Evolutionary conservation across 2,329 filamentous ascomycete genomes (phyloP).

Genomic region (Phyllosticta citribraziliensis): DNA sequence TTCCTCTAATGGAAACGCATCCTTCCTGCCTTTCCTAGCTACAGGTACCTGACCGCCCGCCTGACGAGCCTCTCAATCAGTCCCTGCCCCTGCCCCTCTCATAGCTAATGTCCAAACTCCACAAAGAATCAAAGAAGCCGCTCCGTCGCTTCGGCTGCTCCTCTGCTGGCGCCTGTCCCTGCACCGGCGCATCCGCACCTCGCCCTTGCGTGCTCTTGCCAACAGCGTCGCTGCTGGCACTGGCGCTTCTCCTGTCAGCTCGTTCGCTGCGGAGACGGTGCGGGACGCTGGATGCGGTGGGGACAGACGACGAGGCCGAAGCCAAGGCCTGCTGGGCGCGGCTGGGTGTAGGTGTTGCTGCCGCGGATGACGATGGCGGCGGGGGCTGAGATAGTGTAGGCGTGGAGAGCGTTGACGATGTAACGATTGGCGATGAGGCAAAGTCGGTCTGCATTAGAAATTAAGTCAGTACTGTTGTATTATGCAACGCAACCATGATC

Average conservation of each 20-base stretch:
- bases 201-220: neutral
- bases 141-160: constrained; percentile 17
- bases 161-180: constrained; percentile 10
- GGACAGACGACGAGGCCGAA: neutral
- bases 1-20: too few relatives aligned
- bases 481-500: neutral
- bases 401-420: neutral
- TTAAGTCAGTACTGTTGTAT: neutral
- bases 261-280: neutral
- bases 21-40: too few relatives aligned
- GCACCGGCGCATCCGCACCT: neutral
- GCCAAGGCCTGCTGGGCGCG: neutral
- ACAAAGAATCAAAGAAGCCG: constrained; percentile 30
- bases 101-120: constrained; percentile 30
- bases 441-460: neutral
- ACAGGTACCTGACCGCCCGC: too few relatives aligned
- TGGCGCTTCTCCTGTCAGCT: neutral
- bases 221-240: neutral
- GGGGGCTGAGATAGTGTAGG: neutral
- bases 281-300: neutral
- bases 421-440: neutral
- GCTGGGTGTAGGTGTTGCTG: neutral
- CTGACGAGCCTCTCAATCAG: constrained; percentile 4
- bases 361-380: neutral
- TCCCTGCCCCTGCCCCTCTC: constrained; percentile 27